Base-by-base conservation (phyloP, 257 asterid species). In the Mitragyna speciosa region DNA sequence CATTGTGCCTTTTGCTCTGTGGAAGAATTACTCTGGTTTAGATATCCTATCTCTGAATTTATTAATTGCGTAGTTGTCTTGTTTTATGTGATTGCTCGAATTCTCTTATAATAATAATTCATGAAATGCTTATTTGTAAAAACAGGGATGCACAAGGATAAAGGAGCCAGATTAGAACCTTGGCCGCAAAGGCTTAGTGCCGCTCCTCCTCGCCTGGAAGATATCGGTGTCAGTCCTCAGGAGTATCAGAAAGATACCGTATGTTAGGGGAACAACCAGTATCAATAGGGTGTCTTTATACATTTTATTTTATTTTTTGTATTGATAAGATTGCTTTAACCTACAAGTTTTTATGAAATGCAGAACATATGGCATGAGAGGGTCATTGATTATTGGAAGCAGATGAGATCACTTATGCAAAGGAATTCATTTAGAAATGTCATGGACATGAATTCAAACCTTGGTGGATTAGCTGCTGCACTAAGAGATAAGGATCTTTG, bases 401-500 rank as follows among this genome's bases (percentile, higher is more conserved):
- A 92, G 84, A 91, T 93, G 97, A 90, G 87, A 87, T 86, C 95
- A 82, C 91, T 89, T 15, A 67, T 81, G 72, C 91, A 75, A 49
- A 83, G 87, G 58, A 87, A 88, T 83, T 87, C 96, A 41, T 80
- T 95, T 72, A 93, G 98, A 87, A 95, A 95, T 84, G 87, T 95
- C 82, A 95, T 95, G 98, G 98, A 95, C 84, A 92, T 95, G 98
- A 92, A 93, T 84, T 89, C 99, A 80, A 87, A 95, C 89, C 89
- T 95, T 30, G 99, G 99, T 54, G 96, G 98, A 43, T 95, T 93
- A 83, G 95, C 97, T 61, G 88, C 98, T 78, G 97, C 98, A 49
- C 84, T 95, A 19, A 90, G 89, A 76, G 93, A 93, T 77, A 90
- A 86, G 87, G 98, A 95, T 80, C 92, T 90, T 65, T 95, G 99